Base-by-base conservation (phyloP, 2,329 filamentous ascomycete genomes). In the Bipolaris zeicola region DNA sequence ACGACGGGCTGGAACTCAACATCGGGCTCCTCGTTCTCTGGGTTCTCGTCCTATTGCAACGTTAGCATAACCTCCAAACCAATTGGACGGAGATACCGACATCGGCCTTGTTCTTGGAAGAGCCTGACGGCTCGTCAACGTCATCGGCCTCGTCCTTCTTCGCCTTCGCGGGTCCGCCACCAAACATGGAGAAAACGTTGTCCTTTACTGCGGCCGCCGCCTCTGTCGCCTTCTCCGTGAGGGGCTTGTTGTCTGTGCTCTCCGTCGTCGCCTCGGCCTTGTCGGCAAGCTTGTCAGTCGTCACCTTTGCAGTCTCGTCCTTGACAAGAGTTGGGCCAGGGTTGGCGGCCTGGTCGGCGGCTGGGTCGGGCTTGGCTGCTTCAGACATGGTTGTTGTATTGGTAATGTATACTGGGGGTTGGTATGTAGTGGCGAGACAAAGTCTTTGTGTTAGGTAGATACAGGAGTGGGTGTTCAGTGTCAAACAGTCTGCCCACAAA, bases 1-100 rank as follows among this genome's bases (percentile, higher is more conserved):
- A 96, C 91, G 68, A 99, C 92, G 65, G 95, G 95, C 83, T 96
- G 92, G 81, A 98, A 99, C 81, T 98, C 91, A 62, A 97, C 91
- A 66, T 98, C 94, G 68, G 91, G 90, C 69, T 92, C 94, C 77
- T 96, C 91, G 67, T 91, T 94, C 78, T 96, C 92, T 68, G 90
- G 89, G 58, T 87, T 86, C 66, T 92, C 89, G 37, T 96, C 87
- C 67, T 81, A 69, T 28, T 22, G 22, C 6, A 11, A 46, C 24
- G 51, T 72, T 50, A 73, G 64, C 22, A 52, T 46, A 3, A 36
- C 18, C 14, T n/a, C 5, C 0, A 18, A 3, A 24, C n/a, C 26
- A 24, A 6, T 7, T 39, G 11, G n/a, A 2, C 16, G 10, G 34
- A n/a, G 11, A 24, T 2, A 67, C 73, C 63, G 67, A 88, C 88